Evolutionary conservation across 331 rosid genomes (phyloP).

Genomic region (Saraca asoca): DNA sequence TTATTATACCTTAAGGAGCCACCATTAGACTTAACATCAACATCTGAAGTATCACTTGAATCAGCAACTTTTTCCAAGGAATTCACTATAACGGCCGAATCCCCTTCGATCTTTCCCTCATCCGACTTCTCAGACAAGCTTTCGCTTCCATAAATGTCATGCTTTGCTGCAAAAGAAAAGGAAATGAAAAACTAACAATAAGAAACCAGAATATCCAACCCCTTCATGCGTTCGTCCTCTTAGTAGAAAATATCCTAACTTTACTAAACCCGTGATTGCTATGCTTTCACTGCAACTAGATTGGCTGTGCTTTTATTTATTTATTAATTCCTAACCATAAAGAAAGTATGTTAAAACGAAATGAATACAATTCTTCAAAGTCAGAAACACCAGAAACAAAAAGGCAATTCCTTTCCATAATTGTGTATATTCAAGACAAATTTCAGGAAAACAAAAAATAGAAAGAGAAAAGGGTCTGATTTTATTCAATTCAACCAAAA

Average conservation of each 20-base stretch:
- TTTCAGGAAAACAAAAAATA: too few relatives aligned
- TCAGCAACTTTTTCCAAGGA: conserved; percentile 53
- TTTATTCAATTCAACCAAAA: too few relatives aligned
- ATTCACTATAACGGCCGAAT: conserved; percentile 49
- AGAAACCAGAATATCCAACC: conserved; percentile 40
- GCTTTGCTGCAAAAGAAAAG: conserved; percentile 61
- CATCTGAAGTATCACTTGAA: conserved; percentile 52
- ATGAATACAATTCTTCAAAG: neutral
- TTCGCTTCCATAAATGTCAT: conserved; percentile 58
- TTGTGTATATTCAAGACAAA: neutral
- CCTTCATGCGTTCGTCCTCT: conserved; percentile 7
- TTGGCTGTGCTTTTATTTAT: neutral
- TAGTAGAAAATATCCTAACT: neutral
- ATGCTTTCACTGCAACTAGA: neutral
- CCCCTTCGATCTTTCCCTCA: conserved; percentile 58
- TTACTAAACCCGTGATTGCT: conserved; percentile 6
- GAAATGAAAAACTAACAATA: conserved; percentile 25
- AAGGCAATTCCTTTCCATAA: neutral
- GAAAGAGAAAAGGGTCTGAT: too few relatives aligned
- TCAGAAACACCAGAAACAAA: neutral
- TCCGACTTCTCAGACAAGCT: conserved; percentile 61
- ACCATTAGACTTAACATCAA: conserved; percentile 48
- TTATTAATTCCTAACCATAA: neutral
- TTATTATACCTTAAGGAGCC: conserved; percentile 44
- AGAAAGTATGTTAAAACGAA: neutral